phyloP scores from a whole-genome alignment of 129 eudicot genomes.

The Lactuca saligna region DNA sequence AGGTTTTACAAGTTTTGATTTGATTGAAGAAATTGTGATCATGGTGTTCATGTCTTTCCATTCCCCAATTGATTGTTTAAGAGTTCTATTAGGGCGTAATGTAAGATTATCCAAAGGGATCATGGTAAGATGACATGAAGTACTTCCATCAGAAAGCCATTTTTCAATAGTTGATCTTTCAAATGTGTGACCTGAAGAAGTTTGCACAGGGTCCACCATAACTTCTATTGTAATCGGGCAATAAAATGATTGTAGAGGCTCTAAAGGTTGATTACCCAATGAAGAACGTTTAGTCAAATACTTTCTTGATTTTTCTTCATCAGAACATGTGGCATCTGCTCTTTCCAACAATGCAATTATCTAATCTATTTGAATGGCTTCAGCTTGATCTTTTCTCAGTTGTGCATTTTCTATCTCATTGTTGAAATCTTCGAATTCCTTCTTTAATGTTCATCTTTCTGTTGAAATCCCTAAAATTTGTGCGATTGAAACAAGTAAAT shows the following conservation, averaged over 20 bases:
- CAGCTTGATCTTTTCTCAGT: conserved; percentile 63
- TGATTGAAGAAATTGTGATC: conserved; percentile 54
- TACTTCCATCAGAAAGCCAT: conserved; percentile 58
- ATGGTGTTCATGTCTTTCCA: conserved; percentile 72
- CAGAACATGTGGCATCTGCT: conserved; percentile 58
- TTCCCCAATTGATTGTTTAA: conserved; percentile 70
- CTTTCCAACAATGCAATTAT: conserved; percentile 60
- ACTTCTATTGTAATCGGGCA: conserved; percentile 72
- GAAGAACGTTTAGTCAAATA: conserved; percentile 53
- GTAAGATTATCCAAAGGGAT: conserved; percentile 37
- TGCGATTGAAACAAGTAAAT: conserved; percentile 45
- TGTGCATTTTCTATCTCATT: conserved; percentile 55
- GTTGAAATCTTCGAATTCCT: conserved; percentile 64
- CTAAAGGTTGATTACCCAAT: conserved; percentile 65
- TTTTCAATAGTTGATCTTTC: conserved; percentile 71
- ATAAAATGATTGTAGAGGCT: conserved; percentile 61
- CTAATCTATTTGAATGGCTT: conserved; percentile 71
- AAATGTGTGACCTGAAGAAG: conserved; percentile 67
- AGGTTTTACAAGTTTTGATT: conserved; percentile 43
- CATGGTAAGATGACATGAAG: conserved; percentile 49
- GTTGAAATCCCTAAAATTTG: conserved; percentile 58
- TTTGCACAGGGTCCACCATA: conserved; percentile 74
- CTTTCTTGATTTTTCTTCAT: conserved; percentile 50
- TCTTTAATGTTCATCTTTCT: conserved; percentile 45
- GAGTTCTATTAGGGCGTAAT: conserved; percentile 64